These are phyloP conservation scores for Brettanomyces custersianus DNA, from an alignment of 805 yeast species.

Conservation along the genomic window DNA sequence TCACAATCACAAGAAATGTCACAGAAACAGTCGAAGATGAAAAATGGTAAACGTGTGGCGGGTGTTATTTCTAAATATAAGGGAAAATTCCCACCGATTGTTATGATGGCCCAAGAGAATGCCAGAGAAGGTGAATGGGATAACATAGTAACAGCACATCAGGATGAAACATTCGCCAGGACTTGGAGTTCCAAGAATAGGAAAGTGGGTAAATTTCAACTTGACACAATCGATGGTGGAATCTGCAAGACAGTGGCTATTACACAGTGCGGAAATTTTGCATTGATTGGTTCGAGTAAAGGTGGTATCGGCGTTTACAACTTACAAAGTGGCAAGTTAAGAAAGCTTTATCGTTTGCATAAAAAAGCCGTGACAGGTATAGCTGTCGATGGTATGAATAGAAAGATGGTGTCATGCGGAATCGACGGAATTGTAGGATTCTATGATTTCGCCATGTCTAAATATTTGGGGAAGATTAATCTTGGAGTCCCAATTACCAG, in stretches of 20 bases:
- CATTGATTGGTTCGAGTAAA: slow-evolving; percentile 74
- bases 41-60: slow-evolving; percentile 41
- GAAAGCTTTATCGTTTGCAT: slow-evolving; percentile 63
- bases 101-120: slow-evolving; percentile 60
- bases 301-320: slow-evolving; percentile 86
- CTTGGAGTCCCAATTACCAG: slow-evolving; percentile 72
- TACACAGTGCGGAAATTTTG: slow-evolving; percentile 94
- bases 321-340: slow-evolving; percentile 79
- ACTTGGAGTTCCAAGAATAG: slow-evolving; percentile 82
- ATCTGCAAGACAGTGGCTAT: slow-evolving; percentile 66
- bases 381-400: slow-evolving; percentile 83
- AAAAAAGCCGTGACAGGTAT: slow-evolving; percentile 82
- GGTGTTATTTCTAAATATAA: slow-evolving; percentile 46
- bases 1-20: slow-evolving; percentile 94
- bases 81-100: slow-evolving; percentile 72
- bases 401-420: slow-evolving; percentile 78
- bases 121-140: slow-evolving; percentile 90
- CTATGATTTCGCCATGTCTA: slow-evolving; percentile 70
- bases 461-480: slow-evolving; percentile 54
- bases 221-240: slow-evolving; percentile 73
- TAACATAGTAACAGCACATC: slow-evolving; percentile 81
- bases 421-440: slow-evolving; percentile 86
- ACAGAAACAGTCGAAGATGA: slow-evolving; percentile 45
- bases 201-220: slow-evolving; percentile 66
- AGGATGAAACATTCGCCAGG: slow-evolving; percentile 73